Conservation (phyloP, 2,329 filamentous ascomycete species). For the Fusarium haematococcum region DNA sequence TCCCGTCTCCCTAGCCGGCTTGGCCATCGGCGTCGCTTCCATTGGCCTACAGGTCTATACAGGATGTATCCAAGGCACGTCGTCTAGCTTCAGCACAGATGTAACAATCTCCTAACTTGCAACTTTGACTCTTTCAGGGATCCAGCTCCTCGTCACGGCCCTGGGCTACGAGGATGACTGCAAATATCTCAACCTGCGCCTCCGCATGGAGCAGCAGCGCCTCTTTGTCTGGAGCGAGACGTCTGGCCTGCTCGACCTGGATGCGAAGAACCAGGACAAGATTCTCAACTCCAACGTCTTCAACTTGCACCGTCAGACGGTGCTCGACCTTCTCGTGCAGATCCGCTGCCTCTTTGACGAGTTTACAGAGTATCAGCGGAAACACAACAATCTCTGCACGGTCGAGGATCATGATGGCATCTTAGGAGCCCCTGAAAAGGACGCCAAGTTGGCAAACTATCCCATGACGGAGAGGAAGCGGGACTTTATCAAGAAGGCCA, state of each 20-base stretch:
- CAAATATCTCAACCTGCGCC: slow-evolving; percentile 60
- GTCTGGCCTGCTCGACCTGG: slow-evolving; percentile 60
- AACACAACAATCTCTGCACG: slow-evolving; percentile 52
- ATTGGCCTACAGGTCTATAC: slow-evolving; percentile 60
- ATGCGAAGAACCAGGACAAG: slow-evolving; percentile 54
- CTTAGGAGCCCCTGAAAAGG: slow-evolving; percentile 55
- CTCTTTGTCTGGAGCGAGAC: slow-evolving; percentile 63
- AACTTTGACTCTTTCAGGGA: slow-evolving; percentile 45
- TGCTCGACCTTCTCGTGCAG: slow-evolving; percentile 62
- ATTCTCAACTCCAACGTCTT: slow-evolving; percentile 61
- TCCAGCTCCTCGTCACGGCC: slow-evolving; percentile 62
- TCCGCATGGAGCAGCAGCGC: slow-evolving; percentile 63
- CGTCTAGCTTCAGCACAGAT: background rate
- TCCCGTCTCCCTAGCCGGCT: slow-evolving; percentile 56
- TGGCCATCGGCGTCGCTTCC: slow-evolving; percentile 59
- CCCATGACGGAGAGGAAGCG: slow-evolving; percentile 56
- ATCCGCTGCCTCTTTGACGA: slow-evolving; percentile 61
- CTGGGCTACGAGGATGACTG: slow-evolving; percentile 60
- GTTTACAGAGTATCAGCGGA: slow-evolving; percentile 57
- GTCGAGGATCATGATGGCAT: slow-evolving; percentile 50
- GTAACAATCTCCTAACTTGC: slow-evolving; percentile 9
- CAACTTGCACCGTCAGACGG: slow-evolving; percentile 60
- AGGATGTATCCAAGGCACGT: slow-evolving; percentile 56
- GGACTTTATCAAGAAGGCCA: slow-evolving; percentile 59
- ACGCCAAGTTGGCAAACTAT: slow-evolving; percentile 58